phyloP scores from a whole-genome alignment of 495 filamentous ascomycete genomes.

The Tetracladium marchalianum region DNA sequence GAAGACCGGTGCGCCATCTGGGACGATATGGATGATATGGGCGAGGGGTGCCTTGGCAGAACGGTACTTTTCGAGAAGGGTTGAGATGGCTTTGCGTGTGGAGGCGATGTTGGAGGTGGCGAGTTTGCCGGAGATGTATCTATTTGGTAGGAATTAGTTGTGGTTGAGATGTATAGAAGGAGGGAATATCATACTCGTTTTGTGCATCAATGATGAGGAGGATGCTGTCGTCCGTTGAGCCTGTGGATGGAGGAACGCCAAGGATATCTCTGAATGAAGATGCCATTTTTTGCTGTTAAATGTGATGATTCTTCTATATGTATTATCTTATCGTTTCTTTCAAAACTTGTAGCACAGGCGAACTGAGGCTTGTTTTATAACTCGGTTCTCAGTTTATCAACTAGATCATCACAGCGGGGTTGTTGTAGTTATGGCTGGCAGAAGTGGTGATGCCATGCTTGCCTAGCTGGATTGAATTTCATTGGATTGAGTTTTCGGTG shows the following conservation, averaged over 20 bases:
- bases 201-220: slow-evolving; percentile 56
- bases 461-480: too few species aligned
- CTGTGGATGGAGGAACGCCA: slow-evolving; percentile 36
- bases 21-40: slow-evolving; percentile 44
- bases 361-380: too few species aligned
- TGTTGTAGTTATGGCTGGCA: too few species aligned
- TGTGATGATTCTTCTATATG: too few species aligned
- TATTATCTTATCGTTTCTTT: too few species aligned
- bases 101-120: slow-evolving; percentile 34
- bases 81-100: slow-evolving; percentile 35
- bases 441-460: too few species aligned
- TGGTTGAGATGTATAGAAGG: too few species aligned
- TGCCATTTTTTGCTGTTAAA: slow-evolving; percentile 8
- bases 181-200: slow-evolving; percentile 19
- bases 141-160: slow-evolving; percentile 30
- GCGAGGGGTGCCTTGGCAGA: slow-evolving; percentile 37
- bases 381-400: too few species aligned
- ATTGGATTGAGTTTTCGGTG: too few species aligned
- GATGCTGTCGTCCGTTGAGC: slow-evolving; percentile 39
- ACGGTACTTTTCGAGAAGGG: slow-evolving; percentile 43
- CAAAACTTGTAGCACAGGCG: too few species aligned
- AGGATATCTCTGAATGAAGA: slow-evolving; percentile 41
- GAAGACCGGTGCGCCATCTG: slow-evolving; percentile 50
- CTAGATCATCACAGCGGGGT: too few species aligned
- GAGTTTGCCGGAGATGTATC: slow-evolving; percentile 46